Conservation (phyloP, 2,329 filamentous ascomycete species). For the Taxawa tesnikishii region DNA sequence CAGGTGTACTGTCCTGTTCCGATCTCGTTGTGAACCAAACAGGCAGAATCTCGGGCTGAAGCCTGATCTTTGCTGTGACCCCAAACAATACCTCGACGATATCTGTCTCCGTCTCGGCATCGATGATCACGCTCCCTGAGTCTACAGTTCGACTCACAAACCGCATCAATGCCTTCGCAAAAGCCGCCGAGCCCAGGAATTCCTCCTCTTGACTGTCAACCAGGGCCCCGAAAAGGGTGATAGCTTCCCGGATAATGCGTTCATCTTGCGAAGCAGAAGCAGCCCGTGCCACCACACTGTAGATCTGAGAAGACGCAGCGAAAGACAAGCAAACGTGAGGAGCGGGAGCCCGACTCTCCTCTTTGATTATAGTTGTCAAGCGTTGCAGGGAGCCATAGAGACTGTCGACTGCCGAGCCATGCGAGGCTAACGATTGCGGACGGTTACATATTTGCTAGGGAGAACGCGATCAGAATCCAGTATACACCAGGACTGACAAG, state of each 20-base stretch:
- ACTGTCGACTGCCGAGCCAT: conserved; percentile 36
- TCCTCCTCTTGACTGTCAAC: conserved; percentile 96
- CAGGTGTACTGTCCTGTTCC: conserved; percentile 21
- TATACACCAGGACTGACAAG: conserved; percentile 40
- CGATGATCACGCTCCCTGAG: conserved; percentile 58
- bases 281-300: conserved; percentile 79
- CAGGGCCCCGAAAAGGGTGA: conserved; percentile 77
- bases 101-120: conserved; percentile 71
- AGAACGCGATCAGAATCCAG: not conserved
- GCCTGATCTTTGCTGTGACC: conserved; percentile 87
- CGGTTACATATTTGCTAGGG: conserved; percentile 48
- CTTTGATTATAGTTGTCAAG: conserved; percentile 59
- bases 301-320: conserved; percentile 75
- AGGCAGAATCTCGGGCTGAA: conserved; percentile 74
- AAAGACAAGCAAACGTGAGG: conserved; percentile 89
- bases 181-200: conserved; percentile 75
- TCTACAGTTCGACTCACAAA: conserved; percentile 70
- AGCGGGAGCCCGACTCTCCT: conserved; percentile 77
- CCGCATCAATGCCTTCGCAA: conserved; percentile 78
- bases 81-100: conserved; percentile 92
- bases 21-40: conserved; percentile 66
- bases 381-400: conserved; percentile 43
- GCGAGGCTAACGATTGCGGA: conserved; percentile 36
- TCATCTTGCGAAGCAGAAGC: conserved; percentile 76
- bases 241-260: conserved; percentile 71